phyloP scores from a whole-genome alignment of 345 rosid genomes.

The Theobroma cacao region DNA sequence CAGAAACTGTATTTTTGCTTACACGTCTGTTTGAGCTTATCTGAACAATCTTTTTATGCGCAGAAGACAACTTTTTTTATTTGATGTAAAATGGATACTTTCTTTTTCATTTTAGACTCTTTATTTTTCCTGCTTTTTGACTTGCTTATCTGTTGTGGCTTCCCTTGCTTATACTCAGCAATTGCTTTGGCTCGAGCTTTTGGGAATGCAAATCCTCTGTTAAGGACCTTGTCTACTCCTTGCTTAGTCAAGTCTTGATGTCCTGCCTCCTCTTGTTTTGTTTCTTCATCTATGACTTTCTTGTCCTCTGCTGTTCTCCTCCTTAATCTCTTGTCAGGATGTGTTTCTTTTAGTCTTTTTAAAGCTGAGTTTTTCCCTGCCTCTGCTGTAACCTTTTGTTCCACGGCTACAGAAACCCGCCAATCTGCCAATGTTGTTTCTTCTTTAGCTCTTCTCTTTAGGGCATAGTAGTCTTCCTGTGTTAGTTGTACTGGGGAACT shows the following conservation, averaged over 20 bases:
- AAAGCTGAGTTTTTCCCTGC: constrained; percentile 30
- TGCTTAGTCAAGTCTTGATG: constrained; percentile 14
- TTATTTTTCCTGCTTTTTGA: constrained; percentile 12
- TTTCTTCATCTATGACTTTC: neutral
- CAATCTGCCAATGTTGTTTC: constrained; percentile 38
- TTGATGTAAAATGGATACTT: constrained; percentile 22
- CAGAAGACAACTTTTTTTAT: constrained; percentile 23
- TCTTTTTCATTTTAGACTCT: constrained; percentile 16
- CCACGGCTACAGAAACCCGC: constrained; percentile 41
- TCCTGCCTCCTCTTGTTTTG: constrained; percentile 2
- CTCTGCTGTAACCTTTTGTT: constrained; percentile 48
- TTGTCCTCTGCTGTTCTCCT: neutral
- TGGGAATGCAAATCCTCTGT: constrained; percentile 18
- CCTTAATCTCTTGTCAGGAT: neutral
- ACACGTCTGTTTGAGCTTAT: constrained; percentile 14
- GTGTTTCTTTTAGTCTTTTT: constrained; percentile 26
- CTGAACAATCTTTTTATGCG: constrained; percentile 22
- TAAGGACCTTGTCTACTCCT: neutral
- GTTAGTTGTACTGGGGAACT: constrained; percentile 22
- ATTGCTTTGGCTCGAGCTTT: constrained; percentile 28
- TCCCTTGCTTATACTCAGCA: constrained; percentile 1
- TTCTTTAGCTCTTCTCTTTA: constrained; percentile 42
- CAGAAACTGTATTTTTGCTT: neutral
- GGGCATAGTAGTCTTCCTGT: constrained; percentile 32
- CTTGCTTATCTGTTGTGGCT: constrained; percentile 8